phyloP scores from a whole-genome alignment of 257 asterid genomes.

The Solanum etuberosum region DNA sequence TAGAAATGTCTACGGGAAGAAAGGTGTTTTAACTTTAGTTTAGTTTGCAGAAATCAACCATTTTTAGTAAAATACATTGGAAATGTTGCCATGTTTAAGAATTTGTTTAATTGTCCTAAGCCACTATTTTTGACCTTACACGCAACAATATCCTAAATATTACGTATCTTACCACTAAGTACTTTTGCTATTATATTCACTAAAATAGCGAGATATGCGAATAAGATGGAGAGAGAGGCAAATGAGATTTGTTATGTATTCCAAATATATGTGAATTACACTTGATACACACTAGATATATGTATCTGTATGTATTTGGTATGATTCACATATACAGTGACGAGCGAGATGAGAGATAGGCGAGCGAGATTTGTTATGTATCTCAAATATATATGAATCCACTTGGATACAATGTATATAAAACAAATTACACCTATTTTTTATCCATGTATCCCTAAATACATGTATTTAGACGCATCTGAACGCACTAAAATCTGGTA shows the following conservation, averaged over 20 bases:
- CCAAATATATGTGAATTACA: no score
- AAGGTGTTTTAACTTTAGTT: background rate
- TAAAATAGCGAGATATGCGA: background rate
- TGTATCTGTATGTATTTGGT: no score
- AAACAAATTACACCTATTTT: no score
- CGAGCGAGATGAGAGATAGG: background rate
- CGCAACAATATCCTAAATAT: background rate
- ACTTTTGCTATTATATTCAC: no score
- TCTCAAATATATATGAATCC: no score
- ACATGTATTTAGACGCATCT: background rate
- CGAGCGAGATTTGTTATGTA: background rate
- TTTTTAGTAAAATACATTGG: background rate
- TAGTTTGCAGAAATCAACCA: background rate
- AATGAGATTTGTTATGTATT: background rate
- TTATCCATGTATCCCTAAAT: background rate
- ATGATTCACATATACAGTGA: no score
- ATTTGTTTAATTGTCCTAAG: background rate
- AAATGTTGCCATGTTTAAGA: background rate
- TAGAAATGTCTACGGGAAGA: conserved; percentile 8
- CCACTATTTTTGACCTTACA: background rate
- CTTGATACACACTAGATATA: no score
- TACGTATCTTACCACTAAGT: no score
- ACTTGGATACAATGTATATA: background rate
- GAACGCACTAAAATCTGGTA: no score
- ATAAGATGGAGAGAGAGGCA: no score